A percentile compares a stretch with the other conserved stretches of the same genome.
phyloP scores from a whole-genome alignment of 2,329 filamentous ascomycete genomes.

The Penicillium decumbens region DNA sequence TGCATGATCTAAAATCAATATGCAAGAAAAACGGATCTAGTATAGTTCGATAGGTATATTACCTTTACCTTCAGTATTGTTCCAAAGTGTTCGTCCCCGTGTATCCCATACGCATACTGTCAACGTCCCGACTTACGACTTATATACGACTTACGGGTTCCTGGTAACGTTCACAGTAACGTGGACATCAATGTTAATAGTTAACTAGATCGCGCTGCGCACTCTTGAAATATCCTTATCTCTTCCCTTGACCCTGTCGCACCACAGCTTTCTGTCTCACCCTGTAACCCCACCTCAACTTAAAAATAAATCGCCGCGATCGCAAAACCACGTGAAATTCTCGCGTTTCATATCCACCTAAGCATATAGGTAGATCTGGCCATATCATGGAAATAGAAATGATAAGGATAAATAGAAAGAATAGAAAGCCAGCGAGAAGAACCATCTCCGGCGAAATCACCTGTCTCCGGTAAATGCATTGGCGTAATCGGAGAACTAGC shows the following conservation, averaged over 20 bases:
- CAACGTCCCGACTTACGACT: constrained; percentile 1
- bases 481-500: not conserved
- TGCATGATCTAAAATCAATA: not conserved
- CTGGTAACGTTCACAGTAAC: constrained; percentile 21
- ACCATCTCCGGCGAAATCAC: not conserved
- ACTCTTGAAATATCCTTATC: not conserved
- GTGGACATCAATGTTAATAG: not conserved
- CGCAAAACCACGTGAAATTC: not conserved
- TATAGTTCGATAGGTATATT: constrained; percentile 13
- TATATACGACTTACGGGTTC: constrained; percentile 10
- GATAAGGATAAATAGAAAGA: not conserved
- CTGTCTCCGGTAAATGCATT: not conserved
- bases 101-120: constrained; percentile 21
- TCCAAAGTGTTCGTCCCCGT: constrained; percentile 4
- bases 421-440: not conserved
- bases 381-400: not conserved
- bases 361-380: not conserved
- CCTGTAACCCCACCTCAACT: not conserved
- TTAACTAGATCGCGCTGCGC: not conserved
- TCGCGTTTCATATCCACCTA: not conserved
- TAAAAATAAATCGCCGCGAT: not conserved
- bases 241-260: not conserved
- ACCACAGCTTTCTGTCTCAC: not conserved
- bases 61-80: constrained; percentile 13
- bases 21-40: not conserved